Percentiles rank a stretch among this genome's conserved stretches.
These are phyloP conservation scores for Paraconiothyrium sp. DNA, from an alignment of 2,329 filamentous ascomycete genomes.

Conservation along the genomic window DNA sequence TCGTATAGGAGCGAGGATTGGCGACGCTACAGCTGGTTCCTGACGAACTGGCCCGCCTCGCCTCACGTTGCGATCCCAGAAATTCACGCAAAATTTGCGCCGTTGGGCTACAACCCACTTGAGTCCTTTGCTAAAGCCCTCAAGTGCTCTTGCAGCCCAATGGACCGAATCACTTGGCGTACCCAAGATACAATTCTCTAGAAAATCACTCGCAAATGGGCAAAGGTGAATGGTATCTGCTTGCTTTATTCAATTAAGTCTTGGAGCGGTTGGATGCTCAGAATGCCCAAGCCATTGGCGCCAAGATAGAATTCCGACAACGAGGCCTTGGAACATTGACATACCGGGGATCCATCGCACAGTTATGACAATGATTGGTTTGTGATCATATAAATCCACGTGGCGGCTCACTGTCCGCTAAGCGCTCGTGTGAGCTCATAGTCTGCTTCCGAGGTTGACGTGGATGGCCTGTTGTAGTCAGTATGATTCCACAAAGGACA, in stretches of 20 bases:
- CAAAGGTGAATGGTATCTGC: background rate
- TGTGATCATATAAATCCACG: conserved; percentile 10
- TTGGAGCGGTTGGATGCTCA: conserved; percentile 9
- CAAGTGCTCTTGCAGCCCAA: conserved; percentile 19
- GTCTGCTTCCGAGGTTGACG: conserved; percentile 55
- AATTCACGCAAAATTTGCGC: background rate
- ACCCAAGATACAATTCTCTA: background rate
- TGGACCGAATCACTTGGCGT: background rate
- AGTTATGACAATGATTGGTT: conserved; percentile 18
- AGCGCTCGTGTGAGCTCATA: conserved; percentile 33
- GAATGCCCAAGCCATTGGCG: conserved; percentile 43
- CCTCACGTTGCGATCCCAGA: background rate
- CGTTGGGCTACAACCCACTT: background rate
- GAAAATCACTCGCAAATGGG: background rate
- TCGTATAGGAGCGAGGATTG: background rate
- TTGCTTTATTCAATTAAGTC: background rate
- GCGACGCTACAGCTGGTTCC: background rate
- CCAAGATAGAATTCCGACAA: conserved; percentile 42
- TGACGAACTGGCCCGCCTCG: background rate
- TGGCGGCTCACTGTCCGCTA: conserved; percentile 1
- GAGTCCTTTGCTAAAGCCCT: background rate
- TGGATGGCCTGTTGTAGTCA: conserved; percentile 52
- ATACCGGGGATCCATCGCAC: conserved; percentile 17
- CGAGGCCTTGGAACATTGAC: conserved; percentile 31
- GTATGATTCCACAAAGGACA: conserved; percentile 12